Base-by-base conservation (phyloP, 257 asterid species). In the Scutellaria galericulata region DNA sequence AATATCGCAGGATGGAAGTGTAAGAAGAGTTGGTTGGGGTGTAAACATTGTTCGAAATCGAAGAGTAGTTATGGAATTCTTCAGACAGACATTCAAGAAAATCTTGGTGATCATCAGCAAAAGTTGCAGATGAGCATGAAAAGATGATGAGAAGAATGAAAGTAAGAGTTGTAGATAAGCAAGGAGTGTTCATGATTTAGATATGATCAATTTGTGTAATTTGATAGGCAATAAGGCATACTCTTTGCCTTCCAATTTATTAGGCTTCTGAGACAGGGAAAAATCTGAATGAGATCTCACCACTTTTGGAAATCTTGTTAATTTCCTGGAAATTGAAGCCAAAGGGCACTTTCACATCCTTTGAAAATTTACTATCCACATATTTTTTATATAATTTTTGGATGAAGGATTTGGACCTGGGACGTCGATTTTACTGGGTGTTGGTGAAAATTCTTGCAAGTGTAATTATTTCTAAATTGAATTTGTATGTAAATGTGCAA, bases 1-100 rank as follows among this genome's bases (percentile, higher is more conserved):
- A 14, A 1, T 15, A 62, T 62, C 37, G 52, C 9, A 62, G 68
- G 52, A 62, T 6, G 14, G 68, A 62, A 15, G 37, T 3, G 52
- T 14, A 62, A 13, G 71, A 66, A 4, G 68, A 0, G 52, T 62
- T 41, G 14, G 15, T 41, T 15, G 52, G 68, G 37, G 68, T 62
- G 68, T 62, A 62, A 5, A 41, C 37, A 15, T 14, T 5, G 39
- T 40, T 18, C 15, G 68, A 62, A 41, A 62, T 62, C 0, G 67
- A 41, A 31, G 14, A 14, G 9, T 54, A 7, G 60, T 54, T 54
- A 2, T 54, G 4, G n/a, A 54, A 18, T 54, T 62, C 1, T 18
- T 62, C 2, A 1, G 68, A 40, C 2, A 62, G 68, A 6, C 68
- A 62, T 8, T 15, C 9, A n/a, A 41, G 15, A 41, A 62, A 62